phyloP scores from a whole-genome alignment of 768 basidiomycete genomes.

The Lactarius hengduanensis region DNA sequence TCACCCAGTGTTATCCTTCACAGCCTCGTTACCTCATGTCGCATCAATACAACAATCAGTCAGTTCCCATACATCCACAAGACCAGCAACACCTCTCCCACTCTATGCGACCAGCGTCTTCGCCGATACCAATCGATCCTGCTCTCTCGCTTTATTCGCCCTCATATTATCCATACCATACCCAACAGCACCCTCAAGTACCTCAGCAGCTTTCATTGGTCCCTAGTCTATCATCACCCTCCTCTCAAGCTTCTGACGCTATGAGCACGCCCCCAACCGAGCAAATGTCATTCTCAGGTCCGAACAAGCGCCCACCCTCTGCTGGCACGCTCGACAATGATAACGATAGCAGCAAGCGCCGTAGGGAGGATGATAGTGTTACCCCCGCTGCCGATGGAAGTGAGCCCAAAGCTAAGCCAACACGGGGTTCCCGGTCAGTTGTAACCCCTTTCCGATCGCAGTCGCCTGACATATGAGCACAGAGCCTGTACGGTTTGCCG shows the following conservation, averaged over 20 bases:
- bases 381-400: constrained; percentile 51
- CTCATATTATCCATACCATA: constrained; percentile 54
- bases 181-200: constrained; percentile 48
- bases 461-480: constrained; percentile 27
- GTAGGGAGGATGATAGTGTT: constrained; percentile 56
- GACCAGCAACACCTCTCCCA: constrained; percentile 35
- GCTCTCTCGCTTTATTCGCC: constrained; percentile 65
- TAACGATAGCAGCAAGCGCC: constrained; percentile 38
- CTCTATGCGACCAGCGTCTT: constrained; percentile 55
- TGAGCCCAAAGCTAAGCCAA: constrained; percentile 75
- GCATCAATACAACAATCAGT: constrained; percentile 36
- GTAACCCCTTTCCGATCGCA: constrained; percentile 7
- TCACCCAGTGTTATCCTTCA: constrained; percentile 35
- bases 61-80: constrained; percentile 44
- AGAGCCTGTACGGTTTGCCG: constrained; percentile 93
- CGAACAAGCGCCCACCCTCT: constrained; percentile 33
- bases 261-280: constrained; percentile 74
- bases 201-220: constrained; percentile 52
- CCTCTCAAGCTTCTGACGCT: constrained; percentile 75
- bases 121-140: constrained; percentile 68
- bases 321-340: constrained; percentile 48
- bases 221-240: constrained; percentile 69
- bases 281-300: constrained; percentile 47
- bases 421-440: constrained; percentile 74
- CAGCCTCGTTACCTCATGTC: constrained; percentile 32